These are phyloP conservation scores for Phytophthora macrochlamydospora DNA, from an alignment of 352 stramenopile species.

Conservation along the genomic window DNA sequence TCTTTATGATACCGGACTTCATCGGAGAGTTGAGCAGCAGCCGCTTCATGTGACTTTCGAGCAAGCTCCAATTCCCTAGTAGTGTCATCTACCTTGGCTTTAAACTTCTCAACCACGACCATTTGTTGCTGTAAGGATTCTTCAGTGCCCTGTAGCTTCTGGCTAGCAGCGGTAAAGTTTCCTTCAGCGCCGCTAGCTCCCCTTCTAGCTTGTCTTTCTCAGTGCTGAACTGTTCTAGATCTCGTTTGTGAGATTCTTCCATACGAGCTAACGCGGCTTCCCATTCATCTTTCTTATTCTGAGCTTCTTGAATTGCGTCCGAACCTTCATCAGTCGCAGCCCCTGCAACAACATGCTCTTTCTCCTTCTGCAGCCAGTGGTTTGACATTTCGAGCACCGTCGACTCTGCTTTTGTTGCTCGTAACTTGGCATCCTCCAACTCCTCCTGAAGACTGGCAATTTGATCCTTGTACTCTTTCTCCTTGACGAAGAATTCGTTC, in stretches of 20 bases:
- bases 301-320: conserved; percentile 9
- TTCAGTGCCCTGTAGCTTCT: conserved; percentile 25
- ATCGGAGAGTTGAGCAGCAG: conserved; percentile 18
- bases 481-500: conserved; percentile 36
- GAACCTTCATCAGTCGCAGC: conserved; percentile 7
- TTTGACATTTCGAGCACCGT: conserved; percentile 35
- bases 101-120: conserved; percentile 19
- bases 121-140: conserved; percentile 14
- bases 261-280: conserved; percentile 14
- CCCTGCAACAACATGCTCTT: conserved; percentile 23
- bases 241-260: conserved; percentile 15
- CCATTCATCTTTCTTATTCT: conserved; percentile 22
- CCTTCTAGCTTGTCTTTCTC: conserved; percentile 26
- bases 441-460: conserved; percentile 38
- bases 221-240: conserved; percentile 18
- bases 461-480: conserved; percentile 34
- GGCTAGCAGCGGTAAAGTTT: background rate
- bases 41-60: conserved; percentile 21
- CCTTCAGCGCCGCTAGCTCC: conserved; percentile 11
- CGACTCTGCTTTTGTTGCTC: conserved; percentile 30
- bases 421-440: conserved; percentile 18
- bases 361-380: conserved; percentile 31
- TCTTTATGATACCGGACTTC: conserved; percentile 43
- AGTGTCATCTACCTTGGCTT: conserved; percentile 7
- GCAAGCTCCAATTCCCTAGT: conserved; percentile 21